A percentile compares a stretch with the other conserved stretches of the same genome.
phyloP scores from a whole-genome alignment of 73 alveolate species.

The Paramecium primaurelia region DNA sequence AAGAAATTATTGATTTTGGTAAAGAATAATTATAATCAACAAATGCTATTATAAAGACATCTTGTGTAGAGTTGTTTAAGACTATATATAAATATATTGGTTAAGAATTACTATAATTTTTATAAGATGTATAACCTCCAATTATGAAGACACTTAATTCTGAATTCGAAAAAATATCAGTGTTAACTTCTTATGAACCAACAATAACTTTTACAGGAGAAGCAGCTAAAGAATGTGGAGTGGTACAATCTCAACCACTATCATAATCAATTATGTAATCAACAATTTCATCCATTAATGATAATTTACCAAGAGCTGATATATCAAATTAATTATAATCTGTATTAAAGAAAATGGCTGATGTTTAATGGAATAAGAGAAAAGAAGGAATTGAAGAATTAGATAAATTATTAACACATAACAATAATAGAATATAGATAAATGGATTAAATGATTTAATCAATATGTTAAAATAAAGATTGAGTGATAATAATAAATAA shows the following conservation, averaged over 20 bases:
- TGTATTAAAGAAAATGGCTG: conserved; percentile 37
- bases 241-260: background rate
- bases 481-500: conserved; percentile 45
- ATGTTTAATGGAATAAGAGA: conserved; percentile 58
- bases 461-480: background rate
- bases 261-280: background rate
- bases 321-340: conserved; percentile 16
- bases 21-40: conserved; percentile 42
- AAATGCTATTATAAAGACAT: conserved; percentile 19
- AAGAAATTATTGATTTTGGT: conserved; percentile 47
- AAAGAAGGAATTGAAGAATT: conserved; percentile 61
- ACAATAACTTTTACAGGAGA: conserved; percentile 46
- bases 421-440: conserved; percentile 14
- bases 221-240: conserved; percentile 43
- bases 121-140: conserved; percentile 21
- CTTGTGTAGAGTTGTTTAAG: conserved; percentile 37
- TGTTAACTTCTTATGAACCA: conserved; percentile 1
- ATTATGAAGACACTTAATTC: conserved; percentile 24
- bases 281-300: background rate
- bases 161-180: conserved; percentile 52
- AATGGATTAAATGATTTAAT: conserved; percentile 52
- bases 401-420: conserved; percentile 20
- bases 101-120: background rate
- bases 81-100: conserved; percentile 46
- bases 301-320: conserved; percentile 56